Evolutionary conservation across 1,284 basidiomycete genomes (phyloP).

Genomic region (Boletellus sp.): DNA sequence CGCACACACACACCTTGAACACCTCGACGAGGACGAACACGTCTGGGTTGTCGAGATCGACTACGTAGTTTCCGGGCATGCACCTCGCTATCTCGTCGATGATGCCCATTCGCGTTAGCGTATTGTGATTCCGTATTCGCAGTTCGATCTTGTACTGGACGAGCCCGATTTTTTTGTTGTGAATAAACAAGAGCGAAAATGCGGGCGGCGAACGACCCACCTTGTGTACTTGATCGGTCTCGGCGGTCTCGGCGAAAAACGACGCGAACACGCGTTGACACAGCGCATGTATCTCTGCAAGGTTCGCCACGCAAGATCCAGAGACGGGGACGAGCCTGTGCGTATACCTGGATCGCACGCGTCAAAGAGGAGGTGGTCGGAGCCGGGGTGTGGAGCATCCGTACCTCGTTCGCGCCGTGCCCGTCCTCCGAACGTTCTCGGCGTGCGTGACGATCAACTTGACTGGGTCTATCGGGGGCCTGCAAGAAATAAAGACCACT

Average conservation of each 20-base stretch:
- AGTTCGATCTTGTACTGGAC: conserved; percentile 76
- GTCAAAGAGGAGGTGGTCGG: conserved; percentile 1
- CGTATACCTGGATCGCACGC: conserved; percentile 45
- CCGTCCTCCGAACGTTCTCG: conserved; percentile 57
- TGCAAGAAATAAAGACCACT: conserved; percentile 81
- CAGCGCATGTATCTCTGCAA: conserved; percentile 62
- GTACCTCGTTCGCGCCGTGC: conserved; percentile 64
- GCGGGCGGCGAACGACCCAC: conserved; percentile 7
- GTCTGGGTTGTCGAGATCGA: conserved; percentile 64
- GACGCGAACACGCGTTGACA: conserved; percentile 51
- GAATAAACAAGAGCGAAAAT: too few species aligned
- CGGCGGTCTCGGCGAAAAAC: conserved; percentile 44
- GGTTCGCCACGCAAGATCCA: conserved; percentile 61
- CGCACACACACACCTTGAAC: conserved; percentile 58
- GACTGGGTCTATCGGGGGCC: conserved; percentile 74
- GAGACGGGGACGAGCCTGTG: conserved; percentile 70
- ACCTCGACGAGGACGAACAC: conserved; percentile 74
- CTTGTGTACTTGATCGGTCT: conserved; percentile 40
- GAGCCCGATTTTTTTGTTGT: too few species aligned
- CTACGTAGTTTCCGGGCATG: conserved; percentile 61
- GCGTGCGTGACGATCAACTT: conserved; percentile 63
- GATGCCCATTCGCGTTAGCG: conserved; percentile 51
- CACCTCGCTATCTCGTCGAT: conserved; percentile 67
- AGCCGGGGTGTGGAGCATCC: conserved; percentile 8
- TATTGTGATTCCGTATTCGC: conserved; percentile 69